Evolutionary conservation across 257 asterid genomes (phyloP).

Genomic region (Rubia yunnanensis): DNA sequence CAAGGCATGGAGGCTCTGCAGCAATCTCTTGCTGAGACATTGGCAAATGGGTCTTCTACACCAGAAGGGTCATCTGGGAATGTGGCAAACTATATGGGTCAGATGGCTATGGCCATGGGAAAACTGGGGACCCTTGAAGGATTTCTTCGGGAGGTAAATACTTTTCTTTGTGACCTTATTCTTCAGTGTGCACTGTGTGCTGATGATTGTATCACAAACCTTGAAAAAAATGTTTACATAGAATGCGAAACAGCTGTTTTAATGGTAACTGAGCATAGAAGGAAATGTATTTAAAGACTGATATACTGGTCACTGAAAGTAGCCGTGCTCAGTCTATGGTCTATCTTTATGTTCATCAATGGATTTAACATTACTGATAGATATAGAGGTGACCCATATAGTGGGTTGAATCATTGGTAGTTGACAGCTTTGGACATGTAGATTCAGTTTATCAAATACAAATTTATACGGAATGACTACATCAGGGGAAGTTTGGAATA

Average conservation of each 20-base stretch:
- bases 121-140: constrained; percentile 88
- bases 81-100: constrained; percentile 96
- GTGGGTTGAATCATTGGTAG: not conserved
- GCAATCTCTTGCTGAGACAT: constrained; percentile 82
- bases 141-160: constrained; percentile 65
- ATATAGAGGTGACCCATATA: too few relatives aligned
- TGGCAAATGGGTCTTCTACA: constrained; percentile 57
- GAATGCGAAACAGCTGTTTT: not conserved
- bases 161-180: not conserved
- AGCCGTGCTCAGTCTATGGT: not conserved
- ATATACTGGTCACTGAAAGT: too few relatives aligned
- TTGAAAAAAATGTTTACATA: not conserved
- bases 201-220: not conserved
- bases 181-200: too few relatives aligned
- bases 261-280: not conserved
- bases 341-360: not conserved
- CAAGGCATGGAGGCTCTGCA: constrained; percentile 95
- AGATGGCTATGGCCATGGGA: constrained; percentile 99
- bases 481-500: not conserved
- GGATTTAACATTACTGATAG: not conserved
- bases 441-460: not conserved
- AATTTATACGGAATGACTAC: not conserved
- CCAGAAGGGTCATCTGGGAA: constrained; percentile 65
- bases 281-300: not conserved
- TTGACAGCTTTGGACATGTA: not conserved